Evolutionary conservation across 2,329 filamentous ascomycete species (phyloP).

Genomic region (Sporothrix sp.): DNA sequence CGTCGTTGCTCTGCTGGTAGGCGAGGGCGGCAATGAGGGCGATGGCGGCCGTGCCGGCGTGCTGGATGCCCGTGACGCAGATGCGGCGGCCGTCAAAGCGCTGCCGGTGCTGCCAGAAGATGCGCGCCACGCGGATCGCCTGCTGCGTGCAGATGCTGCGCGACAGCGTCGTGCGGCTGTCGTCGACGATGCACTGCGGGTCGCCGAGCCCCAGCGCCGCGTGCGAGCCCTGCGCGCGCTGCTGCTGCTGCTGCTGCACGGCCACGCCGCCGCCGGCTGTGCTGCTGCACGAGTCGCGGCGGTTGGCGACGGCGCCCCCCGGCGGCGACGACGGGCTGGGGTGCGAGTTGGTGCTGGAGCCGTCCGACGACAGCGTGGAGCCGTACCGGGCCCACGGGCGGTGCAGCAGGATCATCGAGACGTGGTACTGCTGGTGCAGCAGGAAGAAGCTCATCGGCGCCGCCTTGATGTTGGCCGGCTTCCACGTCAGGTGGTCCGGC

Average conservation of each 20-base stretch:
- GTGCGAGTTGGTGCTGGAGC: slow-evolving; percentile 25
- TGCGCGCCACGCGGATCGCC: slow-evolving; percentile 41
- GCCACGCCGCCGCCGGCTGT: neutral
- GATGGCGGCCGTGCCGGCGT: slow-evolving; percentile 44
- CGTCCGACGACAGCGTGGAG: slow-evolving; percentile 25
- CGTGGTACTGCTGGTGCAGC: slow-evolving; percentile 46
- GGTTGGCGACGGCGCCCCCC: neutral
- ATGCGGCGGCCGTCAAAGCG: slow-evolving; percentile 42
- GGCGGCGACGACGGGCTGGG: slow-evolving; percentile 21
- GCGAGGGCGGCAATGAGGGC: slow-evolving; percentile 42
- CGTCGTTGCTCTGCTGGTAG: slow-evolving; percentile 25
- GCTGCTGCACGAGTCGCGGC: slow-evolving; percentile 10
- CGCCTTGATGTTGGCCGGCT: slow-evolving; percentile 38
- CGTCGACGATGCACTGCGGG: slow-evolving; percentile 28
- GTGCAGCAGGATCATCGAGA: slow-evolving; percentile 42
- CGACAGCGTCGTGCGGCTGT: slow-evolving; percentile 35
- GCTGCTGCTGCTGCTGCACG: slow-evolving; percentile 1
- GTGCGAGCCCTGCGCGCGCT: slow-evolving; percentile 8
- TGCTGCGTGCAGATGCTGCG: slow-evolving; percentile 46
- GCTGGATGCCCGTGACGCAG: slow-evolving; percentile 41
- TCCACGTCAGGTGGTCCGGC: slow-evolving; percentile 39
- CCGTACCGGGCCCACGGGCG: slow-evolving; percentile 44
- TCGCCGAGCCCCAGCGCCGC: slow-evolving; percentile 23
- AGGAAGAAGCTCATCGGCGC: slow-evolving; percentile 44
- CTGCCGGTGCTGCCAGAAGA: slow-evolving; percentile 46